Conservation (phyloP, 331 rosid genomes). For the Saraca asoca region DNA sequence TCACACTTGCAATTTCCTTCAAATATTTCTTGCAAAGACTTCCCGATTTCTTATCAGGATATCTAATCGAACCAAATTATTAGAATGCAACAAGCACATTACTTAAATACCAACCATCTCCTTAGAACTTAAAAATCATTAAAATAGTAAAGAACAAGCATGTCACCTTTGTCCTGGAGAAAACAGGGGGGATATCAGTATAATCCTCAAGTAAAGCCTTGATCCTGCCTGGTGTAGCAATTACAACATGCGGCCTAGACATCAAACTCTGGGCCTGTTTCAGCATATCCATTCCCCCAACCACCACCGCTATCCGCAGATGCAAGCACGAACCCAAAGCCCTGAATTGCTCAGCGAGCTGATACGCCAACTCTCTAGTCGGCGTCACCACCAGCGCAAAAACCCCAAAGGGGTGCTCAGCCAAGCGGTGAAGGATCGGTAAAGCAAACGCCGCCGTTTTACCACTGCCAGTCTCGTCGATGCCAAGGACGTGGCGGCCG, state of each 20-base stretch:
- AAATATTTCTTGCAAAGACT: neutral
- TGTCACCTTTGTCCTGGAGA: constrained; percentile 70
- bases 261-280: constrained; percentile 58
- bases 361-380: constrained; percentile 85
- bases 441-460: constrained; percentile 95
- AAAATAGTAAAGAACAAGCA: neutral
- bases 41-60: neutral
- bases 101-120: neutral
- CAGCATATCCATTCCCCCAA: constrained; percentile 85
- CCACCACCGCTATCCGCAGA: constrained; percentile 66
- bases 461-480: constrained; percentile 86
- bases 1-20: neutral
- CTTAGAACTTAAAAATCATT: neutral
- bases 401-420: constrained; percentile 69
- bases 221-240: constrained; percentile 86
- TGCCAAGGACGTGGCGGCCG: constrained; percentile 75
- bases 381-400: constrained; percentile 82
- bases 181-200: constrained; percentile 65
- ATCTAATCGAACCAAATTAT: neutral
- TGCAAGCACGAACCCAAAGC: constrained; percentile 72
- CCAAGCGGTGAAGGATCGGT: constrained; percentile 74
- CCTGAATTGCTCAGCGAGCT: constrained; percentile 77
- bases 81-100: neutral
- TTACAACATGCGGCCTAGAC: constrained; percentile 76
- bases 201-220: constrained; percentile 62